Evolutionary conservation across 164 flowering plant species (phyloP).

Genomic region (Kalanchoe fedtschenkoi): DNA sequence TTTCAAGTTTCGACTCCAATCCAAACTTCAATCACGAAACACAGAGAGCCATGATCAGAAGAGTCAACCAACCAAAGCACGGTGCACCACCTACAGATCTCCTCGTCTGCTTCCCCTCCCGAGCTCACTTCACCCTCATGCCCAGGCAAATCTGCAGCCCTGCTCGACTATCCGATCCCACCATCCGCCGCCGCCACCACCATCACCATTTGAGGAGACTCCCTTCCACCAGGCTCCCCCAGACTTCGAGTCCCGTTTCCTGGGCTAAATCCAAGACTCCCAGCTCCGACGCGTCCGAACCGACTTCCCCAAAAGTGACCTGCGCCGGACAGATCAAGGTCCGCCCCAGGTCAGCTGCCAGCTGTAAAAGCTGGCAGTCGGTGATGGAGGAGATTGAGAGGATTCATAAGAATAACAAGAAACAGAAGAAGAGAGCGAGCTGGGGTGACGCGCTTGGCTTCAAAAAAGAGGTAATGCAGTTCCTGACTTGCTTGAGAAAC

Average conservation of each 20-base stretch:
- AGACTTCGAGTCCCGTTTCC: slow-evolving; percentile 38
- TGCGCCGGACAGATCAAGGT: slow-evolving; percentile 90
- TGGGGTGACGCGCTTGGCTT: slow-evolving; percentile 60
- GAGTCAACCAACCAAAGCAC: slow-evolving; percentile 25
- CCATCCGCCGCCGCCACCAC: slow-evolving; percentile 27
- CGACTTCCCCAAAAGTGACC: slow-evolving; percentile 87
- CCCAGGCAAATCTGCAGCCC: slow-evolving; percentile 90
- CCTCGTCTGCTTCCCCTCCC: slow-evolving; percentile 71
- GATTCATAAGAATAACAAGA: slow-evolving; percentile 36
- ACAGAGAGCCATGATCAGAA: slow-evolving; percentile 34
- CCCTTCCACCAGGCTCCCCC: slow-evolving; percentile 18
- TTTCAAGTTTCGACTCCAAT: background rate
- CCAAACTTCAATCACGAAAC: background rate
- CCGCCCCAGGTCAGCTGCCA: slow-evolving; percentile 22
- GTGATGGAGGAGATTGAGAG: slow-evolving; percentile 93
- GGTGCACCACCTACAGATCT: slow-evolving; percentile 51
- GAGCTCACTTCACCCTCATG: slow-evolving; percentile 60
- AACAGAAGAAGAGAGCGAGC: slow-evolving; percentile 25
- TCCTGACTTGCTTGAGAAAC: slow-evolving; percentile 52
- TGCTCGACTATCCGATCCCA: slow-evolving; percentile 32
- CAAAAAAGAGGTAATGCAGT: slow-evolving; percentile 74
- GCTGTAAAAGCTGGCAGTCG: slow-evolving; percentile 85
- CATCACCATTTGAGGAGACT: slow-evolving; percentile 18
- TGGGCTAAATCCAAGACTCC: slow-evolving; percentile 44
- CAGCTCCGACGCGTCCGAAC: slow-evolving; percentile 45